Evolutionary conservation across 805 yeast genomes (phyloP).

Genomic region (Crinitomyces ghanaensis): DNA sequence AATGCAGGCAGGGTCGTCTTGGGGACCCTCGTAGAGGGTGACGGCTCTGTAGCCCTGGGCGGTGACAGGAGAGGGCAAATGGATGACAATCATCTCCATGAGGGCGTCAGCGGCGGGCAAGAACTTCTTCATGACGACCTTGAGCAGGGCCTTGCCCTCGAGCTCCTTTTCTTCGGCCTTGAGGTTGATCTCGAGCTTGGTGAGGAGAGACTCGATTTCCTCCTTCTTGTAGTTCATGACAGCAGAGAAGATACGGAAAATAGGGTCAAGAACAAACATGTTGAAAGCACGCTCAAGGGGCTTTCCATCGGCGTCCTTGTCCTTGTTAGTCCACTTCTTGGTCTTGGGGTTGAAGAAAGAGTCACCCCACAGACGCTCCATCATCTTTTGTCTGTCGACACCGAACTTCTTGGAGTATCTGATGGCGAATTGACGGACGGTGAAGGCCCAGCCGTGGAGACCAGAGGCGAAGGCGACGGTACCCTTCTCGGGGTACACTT

Average conservation of each 20-base stretch:
- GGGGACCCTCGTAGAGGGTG: slow-evolving; percentile 97
- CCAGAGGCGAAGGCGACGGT: slow-evolving; percentile 99
- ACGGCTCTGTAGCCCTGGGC: slow-evolving; percentile 99
- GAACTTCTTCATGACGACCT: slow-evolving; percentile 99
- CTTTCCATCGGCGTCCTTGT: slow-evolving; percentile 91
- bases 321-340: slow-evolving; percentile 97
- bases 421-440: slow-evolving; percentile 95
- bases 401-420: slow-evolving; percentile 99
- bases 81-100: slow-evolving; percentile 95
- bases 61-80: slow-evolving; percentile 98
- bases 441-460: slow-evolving; percentile 99
- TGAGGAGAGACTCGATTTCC: slow-evolving; percentile 82
- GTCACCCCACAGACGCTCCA: slow-evolving; percentile 99
- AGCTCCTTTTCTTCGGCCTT: slow-evolving; percentile 96
- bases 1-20: slow-evolving; percentile 70
- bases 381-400: slow-evolving; percentile 96
- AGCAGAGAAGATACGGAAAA: slow-evolving; percentile 92
- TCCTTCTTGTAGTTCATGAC: slow-evolving; percentile 99
- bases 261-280: slow-evolving; percentile 98
- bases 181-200: slow-evolving; percentile 85
- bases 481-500: slow-evolving; percentile 98
- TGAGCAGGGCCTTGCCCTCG: slow-evolving; percentile 97
- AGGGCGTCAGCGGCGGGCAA: slow-evolving; percentile 99
- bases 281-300: slow-evolving; percentile 97
- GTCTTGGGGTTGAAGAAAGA: slow-evolving; percentile 99